phyloP scores from a whole-genome alignment of 495 filamentous ascomycete species.

The Cercophora newfieldiana region DNA sequence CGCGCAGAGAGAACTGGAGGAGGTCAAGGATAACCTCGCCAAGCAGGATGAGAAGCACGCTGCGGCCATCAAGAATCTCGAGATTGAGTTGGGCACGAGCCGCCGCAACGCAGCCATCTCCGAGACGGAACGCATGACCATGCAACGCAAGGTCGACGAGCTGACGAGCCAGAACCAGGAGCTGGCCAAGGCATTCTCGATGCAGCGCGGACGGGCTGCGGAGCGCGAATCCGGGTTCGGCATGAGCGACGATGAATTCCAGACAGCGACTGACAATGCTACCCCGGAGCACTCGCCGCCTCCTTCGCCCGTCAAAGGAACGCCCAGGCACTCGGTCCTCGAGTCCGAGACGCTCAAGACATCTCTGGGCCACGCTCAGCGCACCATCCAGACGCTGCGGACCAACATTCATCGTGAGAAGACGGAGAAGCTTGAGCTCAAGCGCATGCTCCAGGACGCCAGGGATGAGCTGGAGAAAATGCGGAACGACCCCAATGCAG shows the following conservation, averaged over 20 bases:
- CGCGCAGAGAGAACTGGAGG: conserved; percentile 81
- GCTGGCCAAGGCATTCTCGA: conserved; percentile 70
- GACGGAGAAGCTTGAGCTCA: conserved; percentile 94
- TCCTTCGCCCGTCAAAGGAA: conserved; percentile 84
- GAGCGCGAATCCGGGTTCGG: conserved; percentile 62
- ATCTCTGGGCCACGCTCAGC: conserved; percentile 88
- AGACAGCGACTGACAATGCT: conserved; percentile 62
- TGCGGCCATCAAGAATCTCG: conserved; percentile 73
- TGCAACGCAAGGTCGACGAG: conserved; percentile 84
- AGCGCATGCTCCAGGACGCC: conserved; percentile 92
- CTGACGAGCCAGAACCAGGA: conserved; percentile 85
- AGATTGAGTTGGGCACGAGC: conserved; percentile 78
- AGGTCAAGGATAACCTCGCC: conserved; percentile 72
- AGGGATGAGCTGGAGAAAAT: conserved; percentile 86
- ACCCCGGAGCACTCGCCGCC: conserved; percentile 92
- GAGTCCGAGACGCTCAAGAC: conserved; percentile 95
- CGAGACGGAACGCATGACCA: conserved; percentile 68
- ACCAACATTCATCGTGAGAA: conserved; percentile 95
- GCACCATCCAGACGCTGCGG: conserved; percentile 93
- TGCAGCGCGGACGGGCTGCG: conserved; percentile 67
- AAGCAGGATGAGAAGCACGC: conserved; percentile 81
- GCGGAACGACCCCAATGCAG: conserved; percentile 58
- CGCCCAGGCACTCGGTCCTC: conserved; percentile 82
- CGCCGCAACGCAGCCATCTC: conserved; percentile 71
- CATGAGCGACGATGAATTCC: conserved; percentile 61